A percentile compares a stretch with the other conserved stretches of the same genome.
phyloP scores from a whole-genome alignment of 2,329 filamentous ascomycete species.

The Botrytis galanthina region DNA sequence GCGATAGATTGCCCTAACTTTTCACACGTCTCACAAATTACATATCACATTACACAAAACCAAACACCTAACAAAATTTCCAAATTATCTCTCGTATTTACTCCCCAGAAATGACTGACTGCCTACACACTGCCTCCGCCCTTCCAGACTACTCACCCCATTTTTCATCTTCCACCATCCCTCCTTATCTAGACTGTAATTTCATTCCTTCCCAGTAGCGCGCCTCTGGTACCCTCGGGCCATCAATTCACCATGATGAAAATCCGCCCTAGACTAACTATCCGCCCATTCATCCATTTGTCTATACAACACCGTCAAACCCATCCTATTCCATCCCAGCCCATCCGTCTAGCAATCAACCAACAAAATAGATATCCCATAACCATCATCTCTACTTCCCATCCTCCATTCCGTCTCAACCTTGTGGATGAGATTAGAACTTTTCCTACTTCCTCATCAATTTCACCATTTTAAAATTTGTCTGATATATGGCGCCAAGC shows the following conservation, averaged over 20 bases:
- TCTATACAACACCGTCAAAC: conserved; percentile 18
- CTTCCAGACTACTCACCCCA: background rate
- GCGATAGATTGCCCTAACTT: background rate
- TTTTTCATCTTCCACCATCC: background rate
- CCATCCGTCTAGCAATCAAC: conserved; percentile 24
- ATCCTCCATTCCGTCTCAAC: background rate
- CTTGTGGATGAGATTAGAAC: background rate
- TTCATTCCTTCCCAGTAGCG: conserved; percentile 4
- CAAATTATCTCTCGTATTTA: conserved; percentile 21
- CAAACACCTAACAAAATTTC: background rate
- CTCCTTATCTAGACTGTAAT: conserved; percentile 5
- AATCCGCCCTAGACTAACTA: background rate
- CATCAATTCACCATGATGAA: conserved; percentile 4
- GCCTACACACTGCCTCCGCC: background rate
- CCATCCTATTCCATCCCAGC: conserved; percentile 22
- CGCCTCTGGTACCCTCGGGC: background rate
- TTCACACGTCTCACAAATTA: background rate
- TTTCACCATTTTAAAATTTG: conserved; percentile 22
- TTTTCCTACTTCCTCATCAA: conserved; percentile 2
- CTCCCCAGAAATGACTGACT: conserved; percentile 20
- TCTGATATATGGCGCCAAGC: conserved; percentile 32
- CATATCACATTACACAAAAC: background rate
- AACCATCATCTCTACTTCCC: conserved; percentile 22
- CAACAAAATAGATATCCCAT: conserved; percentile 25
- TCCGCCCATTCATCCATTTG: background rate